Percentiles rank a stretch among this genome's conserved stretches.
phyloP scores from a whole-genome alignment of 441 rosid genomes.

The Gossypium schwendimanii region DNA sequence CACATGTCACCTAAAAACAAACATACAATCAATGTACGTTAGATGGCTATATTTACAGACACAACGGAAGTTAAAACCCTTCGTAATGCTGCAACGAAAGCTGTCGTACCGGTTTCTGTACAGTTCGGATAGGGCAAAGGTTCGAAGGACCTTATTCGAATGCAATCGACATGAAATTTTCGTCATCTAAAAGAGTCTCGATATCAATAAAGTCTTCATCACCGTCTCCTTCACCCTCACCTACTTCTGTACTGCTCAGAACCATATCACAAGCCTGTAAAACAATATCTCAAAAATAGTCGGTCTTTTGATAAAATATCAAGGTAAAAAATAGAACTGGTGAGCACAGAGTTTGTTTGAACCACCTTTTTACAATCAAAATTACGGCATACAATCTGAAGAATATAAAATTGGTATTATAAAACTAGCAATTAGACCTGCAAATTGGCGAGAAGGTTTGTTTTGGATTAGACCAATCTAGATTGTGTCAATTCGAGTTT shows the following conservation, averaged over 20 bases:
- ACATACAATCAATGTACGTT: background rate
- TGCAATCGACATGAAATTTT: constrained; percentile 50
- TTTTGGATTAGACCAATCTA: too few relatives aligned
- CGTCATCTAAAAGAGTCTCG: constrained; percentile 61
- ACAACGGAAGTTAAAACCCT: constrained; percentile 24
- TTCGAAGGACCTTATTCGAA: constrained; percentile 28
- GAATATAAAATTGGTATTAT: background rate
- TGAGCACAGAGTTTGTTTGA: background rate
- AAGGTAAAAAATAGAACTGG: background rate
- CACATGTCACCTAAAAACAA: background rate
- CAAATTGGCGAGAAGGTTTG: too few relatives aligned
- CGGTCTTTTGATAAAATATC: background rate
- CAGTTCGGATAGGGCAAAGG: constrained; percentile 8
- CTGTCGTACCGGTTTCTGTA: constrained; percentile 14
- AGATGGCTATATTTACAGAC: constrained; percentile 29
- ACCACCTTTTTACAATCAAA: background rate
- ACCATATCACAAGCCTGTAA: constrained; percentile 30
- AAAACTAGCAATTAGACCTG: background rate
- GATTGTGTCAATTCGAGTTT: too few relatives aligned
- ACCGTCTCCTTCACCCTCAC: constrained; percentile 16
- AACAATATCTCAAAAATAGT: background rate
- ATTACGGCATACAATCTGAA: background rate
- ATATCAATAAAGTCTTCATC: constrained; percentile 43
- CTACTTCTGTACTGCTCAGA: constrained; percentile 22
- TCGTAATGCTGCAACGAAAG: background rate